Conservation (phyloP, 2,329 filamentous ascomycete species). For the Colletotrichum tofieldiae region DNA sequence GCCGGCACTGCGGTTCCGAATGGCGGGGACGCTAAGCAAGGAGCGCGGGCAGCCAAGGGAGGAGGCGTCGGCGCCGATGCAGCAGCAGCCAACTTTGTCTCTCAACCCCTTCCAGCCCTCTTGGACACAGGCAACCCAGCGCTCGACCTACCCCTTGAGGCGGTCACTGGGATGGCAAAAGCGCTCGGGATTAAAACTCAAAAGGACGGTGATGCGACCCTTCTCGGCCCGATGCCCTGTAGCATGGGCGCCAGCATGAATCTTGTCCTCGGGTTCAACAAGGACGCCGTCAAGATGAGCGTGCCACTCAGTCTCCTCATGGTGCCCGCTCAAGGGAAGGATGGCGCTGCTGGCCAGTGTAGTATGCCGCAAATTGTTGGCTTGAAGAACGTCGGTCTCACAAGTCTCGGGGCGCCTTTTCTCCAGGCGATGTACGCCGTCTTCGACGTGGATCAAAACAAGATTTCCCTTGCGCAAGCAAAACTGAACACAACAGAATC, state of each 20-base stretch:
- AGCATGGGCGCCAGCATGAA: not conserved
- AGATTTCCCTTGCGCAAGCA: conserved; percentile 28
- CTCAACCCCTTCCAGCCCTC: not conserved
- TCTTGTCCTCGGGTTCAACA: conserved; percentile 21
- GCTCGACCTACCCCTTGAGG: not conserved
- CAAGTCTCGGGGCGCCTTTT: conserved; percentile 11
- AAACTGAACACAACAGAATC: conserved; percentile 25
- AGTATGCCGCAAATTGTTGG: conserved; percentile 5
- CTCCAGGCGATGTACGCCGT: conserved; percentile 29
- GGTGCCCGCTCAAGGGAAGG: not conserved
- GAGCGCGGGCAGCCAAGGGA: too few species aligned
- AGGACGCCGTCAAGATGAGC: conserved; percentile 19
- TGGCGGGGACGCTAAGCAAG: too few species aligned
- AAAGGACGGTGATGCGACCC: not conserved
- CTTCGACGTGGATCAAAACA: conserved; percentile 22
- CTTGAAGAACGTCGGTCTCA: not conserved
- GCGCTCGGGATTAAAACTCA: not conserved
- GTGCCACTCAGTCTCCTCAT: conserved; percentile 12
- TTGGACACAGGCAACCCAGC: conserved; percentile 18
- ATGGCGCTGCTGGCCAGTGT: not conserved
- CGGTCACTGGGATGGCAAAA: not conserved
- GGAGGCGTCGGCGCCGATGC: not conserved
- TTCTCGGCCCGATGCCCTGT: conserved; percentile 7
- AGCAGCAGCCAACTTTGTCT: not conserved
- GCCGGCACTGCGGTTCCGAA: too few species aligned